Percentiles rank a stretch among this genome's conserved stretches.
Evolutionary conservation across 2,329 filamentous ascomycete species (phyloP).

Genomic region (Zopfia rhizophila): DNA sequence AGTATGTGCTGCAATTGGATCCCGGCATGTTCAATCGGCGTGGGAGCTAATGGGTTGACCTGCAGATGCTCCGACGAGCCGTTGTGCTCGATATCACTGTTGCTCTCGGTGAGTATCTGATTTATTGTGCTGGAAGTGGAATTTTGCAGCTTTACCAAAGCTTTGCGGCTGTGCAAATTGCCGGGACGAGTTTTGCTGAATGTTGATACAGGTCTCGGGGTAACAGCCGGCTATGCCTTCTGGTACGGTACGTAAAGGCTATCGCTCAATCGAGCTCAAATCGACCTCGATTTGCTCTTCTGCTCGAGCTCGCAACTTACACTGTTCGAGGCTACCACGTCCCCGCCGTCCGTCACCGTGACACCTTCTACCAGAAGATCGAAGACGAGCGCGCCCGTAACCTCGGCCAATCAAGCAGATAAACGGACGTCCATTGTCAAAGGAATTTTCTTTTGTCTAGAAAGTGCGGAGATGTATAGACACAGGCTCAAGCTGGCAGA

Average conservation of each 20-base stretch:
- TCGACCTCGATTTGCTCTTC: no score
- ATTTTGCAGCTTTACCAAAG: constrained; percentile 6
- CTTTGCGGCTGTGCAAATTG: background rate
- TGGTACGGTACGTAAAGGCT: constrained; percentile 68
- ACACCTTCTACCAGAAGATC: constrained; percentile 71
- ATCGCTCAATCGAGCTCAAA: background rate
- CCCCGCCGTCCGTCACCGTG: constrained; percentile 70
- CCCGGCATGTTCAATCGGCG: constrained; percentile 18
- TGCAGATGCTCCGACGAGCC: constrained; percentile 72
- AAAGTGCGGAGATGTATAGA: constrained; percentile 36
- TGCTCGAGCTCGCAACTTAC: constrained; percentile 13
- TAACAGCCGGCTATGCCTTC: constrained; percentile 71
- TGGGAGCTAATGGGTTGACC: constrained; percentile 37
- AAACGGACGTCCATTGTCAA: constrained; percentile 25
- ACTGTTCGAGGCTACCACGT: constrained; percentile 68
- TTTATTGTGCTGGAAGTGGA: background rate
- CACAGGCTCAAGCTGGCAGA: constrained; percentile 31
- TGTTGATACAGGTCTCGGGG: constrained; percentile 65
- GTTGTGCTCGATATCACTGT: constrained; percentile 74
- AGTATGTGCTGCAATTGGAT: constrained; percentile 55
- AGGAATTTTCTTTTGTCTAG: constrained; percentile 40
- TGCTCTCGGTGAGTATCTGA: constrained; percentile 72
- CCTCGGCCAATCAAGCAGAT: constrained; percentile 49
- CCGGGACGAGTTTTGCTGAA: constrained; percentile 18
- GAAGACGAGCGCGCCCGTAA: constrained; percentile 68